Evolutionary conservation across 164 flowering plant genomes (phyloP), one percentile per base, ranked within the genome.

Genomic region (Cinnamomum chago): DNA sequence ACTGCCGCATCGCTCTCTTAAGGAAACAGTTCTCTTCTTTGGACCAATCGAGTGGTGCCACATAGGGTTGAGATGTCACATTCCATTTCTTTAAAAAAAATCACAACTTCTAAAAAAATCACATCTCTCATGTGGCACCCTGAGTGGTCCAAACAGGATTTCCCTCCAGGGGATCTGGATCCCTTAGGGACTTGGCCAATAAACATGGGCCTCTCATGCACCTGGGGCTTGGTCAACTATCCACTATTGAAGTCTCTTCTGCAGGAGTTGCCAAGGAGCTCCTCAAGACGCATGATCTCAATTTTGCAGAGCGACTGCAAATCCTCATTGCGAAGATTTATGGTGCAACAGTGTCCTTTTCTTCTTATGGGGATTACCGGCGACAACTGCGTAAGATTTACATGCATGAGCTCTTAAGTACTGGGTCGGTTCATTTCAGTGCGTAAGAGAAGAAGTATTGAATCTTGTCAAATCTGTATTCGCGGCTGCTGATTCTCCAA

Each of bases 301-400:
- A 10, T 13, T 79, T 79, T 67, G 69, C 75, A 2, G 22, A 62
- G 22, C 72, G 78, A 50, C 69, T 68, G 3, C 25, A 23, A 9
- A 2, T 23, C 5, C 35, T 60, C 5, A 67, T 62, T 12, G 52
- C 40, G 10, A n/a, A 33, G 14, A 58, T 66, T 47, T 79, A 75
- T 52, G 62, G 72, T 14, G 65, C 15, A 30, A 67, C 7, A 15
- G 75, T 79, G 11, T 75, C 72, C 5, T 50, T 75, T n/a, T 30
- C 78, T 40, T 78, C 76, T 2, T 79, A 79, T 47, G 78, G 81
- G 11, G 69, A 22, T 25, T 72, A 75, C 50, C 71, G 78, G 75
- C 67, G 70, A 24, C 70, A 75, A 28, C 30, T 28, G 20, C 18
- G 72, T 9, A 75, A 79, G 75, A 67, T 75, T 25, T 79, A 74